Evolutionary conservation across 768 basidiomycete genomes (phyloP).

Genomic region (Coprinopsis cinerea): DNA sequence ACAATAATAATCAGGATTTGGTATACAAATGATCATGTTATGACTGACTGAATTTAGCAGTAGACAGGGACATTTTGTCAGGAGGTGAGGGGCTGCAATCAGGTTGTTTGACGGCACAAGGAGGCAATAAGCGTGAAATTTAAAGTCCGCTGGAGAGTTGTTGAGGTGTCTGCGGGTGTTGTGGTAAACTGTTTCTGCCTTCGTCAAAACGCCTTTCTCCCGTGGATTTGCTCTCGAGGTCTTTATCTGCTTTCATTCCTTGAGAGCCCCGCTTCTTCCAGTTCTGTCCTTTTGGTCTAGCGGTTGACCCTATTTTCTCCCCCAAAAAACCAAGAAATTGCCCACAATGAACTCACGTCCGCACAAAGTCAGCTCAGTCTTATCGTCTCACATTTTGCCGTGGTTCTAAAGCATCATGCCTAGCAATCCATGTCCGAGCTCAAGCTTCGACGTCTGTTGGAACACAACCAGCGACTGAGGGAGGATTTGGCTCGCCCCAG

Average conservation of each 20-base stretch:
- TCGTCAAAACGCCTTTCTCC: constrained; percentile 9
- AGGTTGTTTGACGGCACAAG: constrained; percentile 15
- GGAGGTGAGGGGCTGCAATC: not conserved
- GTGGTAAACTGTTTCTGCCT: constrained; percentile 15
- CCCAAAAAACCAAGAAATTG: constrained; percentile 16
- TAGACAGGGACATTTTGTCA: not conserved
- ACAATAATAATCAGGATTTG: not conserved
- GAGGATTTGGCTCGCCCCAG: constrained; percentile 90
- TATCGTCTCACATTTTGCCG: constrained; percentile 7
- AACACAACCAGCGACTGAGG: constrained; percentile 87
- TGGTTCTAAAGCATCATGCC: not conserved
- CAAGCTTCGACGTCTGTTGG: constrained; percentile 87
- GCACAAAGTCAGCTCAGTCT: constrained; percentile 47
- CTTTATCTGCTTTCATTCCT: not conserved
- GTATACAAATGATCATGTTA: not conserved
- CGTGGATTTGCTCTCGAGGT: constrained; percentile 8
- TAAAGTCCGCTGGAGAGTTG: constrained; percentile 33
- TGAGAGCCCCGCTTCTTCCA: constrained; percentile 10
- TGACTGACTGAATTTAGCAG: not conserved
- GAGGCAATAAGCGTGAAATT: constrained; percentile 21
- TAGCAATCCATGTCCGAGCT: constrained; percentile 96
- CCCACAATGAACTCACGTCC: constrained; percentile 64
- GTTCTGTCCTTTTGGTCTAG: constrained; percentile 13
- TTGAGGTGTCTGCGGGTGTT: not conserved
- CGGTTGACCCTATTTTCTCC: constrained; percentile 12